Base-by-base conservation (phyloP, 495 filamentous ascomycete genomes). In the Lasiosphaeria hispida region DNA sequence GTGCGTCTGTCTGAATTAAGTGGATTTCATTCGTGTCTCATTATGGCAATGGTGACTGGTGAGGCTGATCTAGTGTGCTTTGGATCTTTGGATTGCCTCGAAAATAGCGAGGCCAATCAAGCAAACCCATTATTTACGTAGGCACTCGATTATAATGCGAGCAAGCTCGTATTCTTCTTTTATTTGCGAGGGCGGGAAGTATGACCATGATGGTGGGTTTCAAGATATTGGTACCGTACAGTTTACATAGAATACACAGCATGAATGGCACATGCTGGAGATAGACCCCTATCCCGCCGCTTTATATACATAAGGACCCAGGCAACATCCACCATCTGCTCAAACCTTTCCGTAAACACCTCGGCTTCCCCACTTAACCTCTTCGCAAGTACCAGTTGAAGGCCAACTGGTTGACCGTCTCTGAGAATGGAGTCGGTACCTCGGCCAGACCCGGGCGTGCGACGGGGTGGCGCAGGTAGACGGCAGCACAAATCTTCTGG, bases 331-430 rank as follows among this genome's bases (percentile, higher is more conserved):
- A 5, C 18, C 50, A 10, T 33, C 44, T n/a, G n/a, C n/a, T n/a
- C n/a, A n/a, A n/a, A n/a, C n/a, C n/a, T n/a, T n/a, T n/a, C n/a
- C n/a, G n/a, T n/a, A n/a, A 44, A 7, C 41, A 30, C 53, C 9
- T 30, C 23, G 23, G 5, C 44, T 30, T 5, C 5, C 30, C 33
- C 17, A 17, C 38, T 73, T 84, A 94, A 72, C 92, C 78, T 74
- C 92, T 85, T 67, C 87, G 82, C 75, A 97, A 75, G 73, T 96
- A 98, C 92, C 93, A 98, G 72, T 87, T 89, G 66, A 91, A 96
- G 2, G 93, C 90, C 66, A 93, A 77, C 66, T 89, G 88, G 64
- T 79, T 80, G 18, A 85, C 75, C 37, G 76, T 70, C 17, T 72
- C 63, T 34, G 74, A 68, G 77, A 92, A 97, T 19, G 94, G 94